phyloP scores from a whole-genome alignment of 2,329 filamentous ascomycete species.

The Ascocoryne sarcoides region DNA sequence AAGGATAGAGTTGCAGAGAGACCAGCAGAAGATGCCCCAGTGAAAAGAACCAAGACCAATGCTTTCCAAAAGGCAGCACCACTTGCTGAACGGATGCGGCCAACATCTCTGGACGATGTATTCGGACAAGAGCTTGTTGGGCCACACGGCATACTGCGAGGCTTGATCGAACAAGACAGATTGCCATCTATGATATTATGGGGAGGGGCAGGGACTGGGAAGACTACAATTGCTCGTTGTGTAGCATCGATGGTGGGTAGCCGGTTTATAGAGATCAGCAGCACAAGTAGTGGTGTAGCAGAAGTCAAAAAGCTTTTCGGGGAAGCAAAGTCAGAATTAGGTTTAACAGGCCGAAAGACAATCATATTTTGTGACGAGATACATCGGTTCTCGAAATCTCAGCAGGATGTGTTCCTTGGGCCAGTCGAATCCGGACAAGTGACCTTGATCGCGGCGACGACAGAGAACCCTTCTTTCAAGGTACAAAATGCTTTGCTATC shows the following conservation, averaged over 20 bases:
- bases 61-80: slow-evolving; percentile 64
- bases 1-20: slow-evolving; percentile 4
- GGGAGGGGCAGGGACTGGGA: slow-evolving; percentile 73
- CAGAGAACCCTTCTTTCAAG: slow-evolving; percentile 94
- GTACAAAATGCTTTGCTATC: slow-evolving; percentile 81
- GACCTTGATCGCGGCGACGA: slow-evolving; percentile 89
- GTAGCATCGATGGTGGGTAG: slow-evolving; percentile 75
- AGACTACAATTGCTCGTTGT: slow-evolving; percentile 86
- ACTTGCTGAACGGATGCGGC: slow-evolving; percentile 89
- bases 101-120: slow-evolving; percentile 73
- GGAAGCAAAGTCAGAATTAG: slow-evolving; percentile 72
- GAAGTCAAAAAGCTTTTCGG: slow-evolving; percentile 90
- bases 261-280: slow-evolving; percentile 93
- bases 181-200: slow-evolving; percentile 95
- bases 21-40: slow-evolving; percentile 5
- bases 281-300: slow-evolving; percentile 75
- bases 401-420: slow-evolving; percentile 90
- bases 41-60: slow-evolving; percentile 59
- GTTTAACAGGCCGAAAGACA: slow-evolving; percentile 77
- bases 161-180: slow-evolving; percentile 74
- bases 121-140: slow-evolving; percentile 90
- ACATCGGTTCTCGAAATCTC: slow-evolving; percentile 56
- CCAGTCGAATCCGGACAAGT: slow-evolving; percentile 88
- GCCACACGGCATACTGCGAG: slow-evolving; percentile 70
- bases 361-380: slow-evolving; percentile 93